Evolutionary conservation across 495 filamentous ascomycete genomes (phyloP), one percentile per base, ranked within the genome.

Genomic region (Darksidea phi): DNA sequence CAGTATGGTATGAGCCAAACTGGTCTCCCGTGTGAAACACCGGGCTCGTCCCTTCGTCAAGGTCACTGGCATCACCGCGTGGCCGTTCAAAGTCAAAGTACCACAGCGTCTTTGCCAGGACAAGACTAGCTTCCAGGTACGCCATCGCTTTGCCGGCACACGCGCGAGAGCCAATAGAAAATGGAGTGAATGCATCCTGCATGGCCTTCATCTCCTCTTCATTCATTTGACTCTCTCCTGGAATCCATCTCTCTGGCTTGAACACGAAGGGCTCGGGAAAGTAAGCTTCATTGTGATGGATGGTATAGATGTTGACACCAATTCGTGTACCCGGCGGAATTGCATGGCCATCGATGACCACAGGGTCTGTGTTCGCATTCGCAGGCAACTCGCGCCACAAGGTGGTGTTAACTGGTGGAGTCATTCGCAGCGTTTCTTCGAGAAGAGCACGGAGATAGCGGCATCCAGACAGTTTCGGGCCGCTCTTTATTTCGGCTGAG

Each of bases 221-320:
- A 18, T n/a, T 6, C 13, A 6, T 5, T 43, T 55, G 38, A 10
- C 24, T 42, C 18, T 49, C 45, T 18, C 38, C 36, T 15, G 1
- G 1, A 7, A 85, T 76, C 82, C 82, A 86, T n/a, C 82, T 79
- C 57, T 83, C 77, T 0, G 82, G 82, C 7, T 73, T 56, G 63
- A 75, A 86, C 0, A 58, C 56, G 43, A 75, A 79, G 1, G 58
- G 49, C 1, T 61, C 41, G 2, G 58, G 50, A 50, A 61, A 61
- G 26, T 54, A 54, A 0, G 1, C 11, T 10, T 34, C 20, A 47
- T 61, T 48, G 26, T 55, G 58, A 17, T 61, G 50, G 11, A 61
- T 6, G 18, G 5, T 13, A 26, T 54, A 61, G 1, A 8, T 34
- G 37, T 24, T 54, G 5, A 55, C 58, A 7, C 23, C 49, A 18